A percentile compares a stretch with the other conserved stretches of the same genome.
Evolutionary conservation across 1,139 yeast genomes (phyloP).

Genomic region (Trichomonascaceae sp.): DNA sequence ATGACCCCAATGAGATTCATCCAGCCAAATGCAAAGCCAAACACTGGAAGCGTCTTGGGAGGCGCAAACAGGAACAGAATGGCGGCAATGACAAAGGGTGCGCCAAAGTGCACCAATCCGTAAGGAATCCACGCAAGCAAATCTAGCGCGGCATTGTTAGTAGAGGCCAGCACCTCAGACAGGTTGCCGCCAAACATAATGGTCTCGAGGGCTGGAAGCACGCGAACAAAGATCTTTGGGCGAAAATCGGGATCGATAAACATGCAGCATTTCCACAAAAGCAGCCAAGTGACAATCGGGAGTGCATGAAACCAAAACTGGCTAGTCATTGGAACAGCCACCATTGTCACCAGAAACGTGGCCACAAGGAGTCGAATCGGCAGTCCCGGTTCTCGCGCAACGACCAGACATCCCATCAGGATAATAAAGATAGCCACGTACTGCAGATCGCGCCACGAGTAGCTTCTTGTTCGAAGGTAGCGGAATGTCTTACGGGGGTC

Average conservation of each 20-base stretch:
- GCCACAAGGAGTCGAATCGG: slow-evolving; percentile 23
- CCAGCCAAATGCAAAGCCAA: slow-evolving; percentile 94
- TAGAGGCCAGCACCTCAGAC: slow-evolving; percentile 71
- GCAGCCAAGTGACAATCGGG: slow-evolving; percentile 82
- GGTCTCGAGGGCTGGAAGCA: slow-evolving; percentile 88
- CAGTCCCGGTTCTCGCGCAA: slow-evolving; percentile 40
- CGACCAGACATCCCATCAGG: slow-evolving; percentile 34
- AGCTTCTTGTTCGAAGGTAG: slow-evolving; percentile 31
- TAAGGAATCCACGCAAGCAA: slow-evolving; percentile 92
- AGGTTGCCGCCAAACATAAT: slow-evolving; percentile 88
- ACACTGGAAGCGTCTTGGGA: slow-evolving; percentile 75
- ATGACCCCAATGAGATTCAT: slow-evolving; percentile 82
- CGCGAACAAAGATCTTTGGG: slow-evolving; percentile 83
- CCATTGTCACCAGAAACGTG: slow-evolving; percentile 24
- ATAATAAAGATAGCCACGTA: slow-evolving; percentile 32
- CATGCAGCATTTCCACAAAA: slow-evolving; percentile 67
- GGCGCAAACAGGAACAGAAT: slow-evolving; percentile 81
- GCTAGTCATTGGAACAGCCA: slow-evolving; percentile 60
- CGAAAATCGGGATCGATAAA: slow-evolving; percentile 67
- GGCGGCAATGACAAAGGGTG: slow-evolving; percentile 80
- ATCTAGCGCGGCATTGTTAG: slow-evolving; percentile 56
- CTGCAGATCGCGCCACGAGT: slow-evolving; percentile 32
- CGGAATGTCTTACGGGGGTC: slow-evolving; percentile 38
- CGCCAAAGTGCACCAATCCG: slow-evolving; percentile 78
- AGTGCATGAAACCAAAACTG: slow-evolving; percentile 80